Base-by-base conservation (phyloP, 352 stramenopile genomes). In the Phytophthora pluvialis region DNA sequence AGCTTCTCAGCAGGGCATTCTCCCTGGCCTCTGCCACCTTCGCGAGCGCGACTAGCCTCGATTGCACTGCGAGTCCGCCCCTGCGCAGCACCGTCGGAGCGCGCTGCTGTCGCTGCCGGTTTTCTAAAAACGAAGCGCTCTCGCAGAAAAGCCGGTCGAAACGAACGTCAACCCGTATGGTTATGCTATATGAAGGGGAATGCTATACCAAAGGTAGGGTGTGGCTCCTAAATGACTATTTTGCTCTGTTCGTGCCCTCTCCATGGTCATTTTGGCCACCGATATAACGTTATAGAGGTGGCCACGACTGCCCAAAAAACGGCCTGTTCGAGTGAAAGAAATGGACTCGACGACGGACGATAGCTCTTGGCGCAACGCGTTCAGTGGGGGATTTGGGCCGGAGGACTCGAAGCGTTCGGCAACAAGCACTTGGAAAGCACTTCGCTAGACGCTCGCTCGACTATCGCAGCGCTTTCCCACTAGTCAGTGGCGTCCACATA, bases 361-460 rank as follows among this genome's bases (percentile, higher is more conserved):
- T 67, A 57, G 46, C 31, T 64, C 39, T 61, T 61, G 60, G 39
- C 47, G 38, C 50, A 67, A 48, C 63, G 54, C 21, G 50, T 55
- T 54, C 67, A 75, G 67, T 72, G 57, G 52, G 51, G 57, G 40
- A 63, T 64, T 73, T 66, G 49, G 36, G 50, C 49, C 56, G 50
- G 50, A 67, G 33, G 44, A 60, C 59, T 61, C 44, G 36, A 51
- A 59, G 39, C 45, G 44, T 52, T 63, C 39, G 51, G 45, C 39
- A 61, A 54, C 31, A 58, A 38, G 33, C 39, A 58, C 50, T 60
- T 32, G 13, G 36, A 47, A 68, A 55, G 52, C 53, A 31, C 46
- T 69, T 60, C 40, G 49, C 29, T 58, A 47, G 16, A 26, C 44
- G 35, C 26, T 50, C 16, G 33, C 44, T 67, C 39, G 49, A 57